Conservation (phyloP, 2,329 filamentous ascomycete genomes). For the Immersiporthe knoxdaviesiana region DNA sequence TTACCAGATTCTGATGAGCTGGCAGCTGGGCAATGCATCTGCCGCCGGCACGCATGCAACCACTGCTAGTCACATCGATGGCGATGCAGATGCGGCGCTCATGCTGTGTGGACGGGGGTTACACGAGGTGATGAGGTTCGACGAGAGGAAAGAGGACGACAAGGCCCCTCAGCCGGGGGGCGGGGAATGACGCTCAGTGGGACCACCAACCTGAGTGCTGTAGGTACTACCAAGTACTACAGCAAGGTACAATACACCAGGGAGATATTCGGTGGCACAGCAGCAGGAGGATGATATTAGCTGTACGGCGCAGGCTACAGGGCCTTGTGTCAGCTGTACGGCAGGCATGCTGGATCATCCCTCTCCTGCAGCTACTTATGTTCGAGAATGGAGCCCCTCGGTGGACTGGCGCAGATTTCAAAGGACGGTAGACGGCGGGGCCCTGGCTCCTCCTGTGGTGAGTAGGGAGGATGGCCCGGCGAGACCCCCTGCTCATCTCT, state of each 20-base stretch:
- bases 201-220: neutral
- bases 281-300: neutral
- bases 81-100: neutral
- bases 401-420: conserved; percentile 21
- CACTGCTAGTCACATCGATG: neutral
- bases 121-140: neutral
- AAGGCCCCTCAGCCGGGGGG: neutral
- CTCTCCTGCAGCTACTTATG: conserved; percentile 3
- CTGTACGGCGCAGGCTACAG: neutral
- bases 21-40: neutral
- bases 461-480: neutral
- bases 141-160: neutral
- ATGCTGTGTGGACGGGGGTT: neutral
- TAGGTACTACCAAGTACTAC: neutral
- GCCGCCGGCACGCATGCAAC: neutral
- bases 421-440: conserved; percentile 6
- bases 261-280: neutral
- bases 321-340: neutral
- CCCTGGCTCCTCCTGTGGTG: neutral
- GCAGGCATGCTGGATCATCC: conserved; percentile 7
- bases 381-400: conserved; percentile 17
- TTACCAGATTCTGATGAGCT: neutral
- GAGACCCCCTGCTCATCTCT: conserved; percentile 15
- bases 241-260: neutral
- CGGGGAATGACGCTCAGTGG: neutral